Evolutionary conservation across 169 alveolate genomes (phyloP).

Genomic region (Miamiensis avidus): DNA sequence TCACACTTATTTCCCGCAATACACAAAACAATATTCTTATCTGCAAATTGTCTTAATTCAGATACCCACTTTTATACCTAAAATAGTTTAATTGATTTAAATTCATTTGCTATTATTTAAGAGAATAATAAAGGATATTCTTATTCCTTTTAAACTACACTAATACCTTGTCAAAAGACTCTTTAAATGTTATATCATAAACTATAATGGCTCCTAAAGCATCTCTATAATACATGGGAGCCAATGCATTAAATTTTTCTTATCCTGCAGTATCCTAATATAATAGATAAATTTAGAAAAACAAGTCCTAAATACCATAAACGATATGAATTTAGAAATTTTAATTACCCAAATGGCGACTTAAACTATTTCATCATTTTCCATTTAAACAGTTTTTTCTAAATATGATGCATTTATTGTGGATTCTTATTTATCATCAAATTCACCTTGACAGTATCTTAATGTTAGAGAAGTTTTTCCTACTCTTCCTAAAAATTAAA

Average conservation of each 20-base stretch:
- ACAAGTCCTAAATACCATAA: neutral
- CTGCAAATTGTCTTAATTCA: constrained; percentile 64
- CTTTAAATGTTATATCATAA: constrained; percentile 82
- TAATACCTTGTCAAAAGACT: constrained; percentile 67
- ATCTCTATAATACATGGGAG: constrained; percentile 75
- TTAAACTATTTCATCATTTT: constrained; percentile 30
- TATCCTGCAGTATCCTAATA: constrained; percentile 76
- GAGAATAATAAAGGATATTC: neutral
- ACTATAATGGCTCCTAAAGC: constrained; percentile 83
- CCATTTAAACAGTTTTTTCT: constrained; percentile 43
- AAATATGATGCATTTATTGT: constrained; percentile 72
- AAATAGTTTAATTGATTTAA: neutral
- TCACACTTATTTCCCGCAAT: constrained; percentile 86
- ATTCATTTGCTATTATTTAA: neutral
- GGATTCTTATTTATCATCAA: constrained; percentile 63
- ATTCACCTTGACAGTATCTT: constrained; percentile 63
- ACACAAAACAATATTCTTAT: constrained; percentile 65
- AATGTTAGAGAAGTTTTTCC: constrained; percentile 81
- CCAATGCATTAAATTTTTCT: constrained; percentile 73
- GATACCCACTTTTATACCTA: constrained; percentile 68
- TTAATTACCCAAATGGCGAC: constrained; percentile 63
- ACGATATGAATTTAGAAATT: neutral
- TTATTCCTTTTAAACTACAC: neutral
- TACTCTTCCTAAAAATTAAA: constrained; percentile 60
- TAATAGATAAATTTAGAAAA: neutral